These are phyloP conservation scores for Cladophialophora bantiana DNA, from an alignment of 2,329 filamentous ascomycete species.

Conservation along the genomic window DNA sequence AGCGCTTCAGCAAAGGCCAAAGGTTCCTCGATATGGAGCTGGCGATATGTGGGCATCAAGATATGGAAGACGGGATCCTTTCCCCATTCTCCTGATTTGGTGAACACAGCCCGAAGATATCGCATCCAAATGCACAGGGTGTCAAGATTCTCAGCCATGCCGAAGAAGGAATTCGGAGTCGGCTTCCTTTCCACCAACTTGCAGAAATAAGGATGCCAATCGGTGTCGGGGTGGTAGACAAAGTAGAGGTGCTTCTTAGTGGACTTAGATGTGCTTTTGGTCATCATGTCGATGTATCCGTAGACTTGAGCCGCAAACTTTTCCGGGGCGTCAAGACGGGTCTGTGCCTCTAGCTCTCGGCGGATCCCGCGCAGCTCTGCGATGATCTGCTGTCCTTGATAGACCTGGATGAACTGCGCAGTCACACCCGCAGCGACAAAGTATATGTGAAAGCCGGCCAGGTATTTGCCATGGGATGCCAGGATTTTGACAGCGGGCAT, in stretches of 20 bases:
- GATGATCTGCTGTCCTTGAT: neutral
- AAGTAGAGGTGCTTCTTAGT: neutral
- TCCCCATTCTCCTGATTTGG: neutral
- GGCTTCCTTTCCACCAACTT: neutral
- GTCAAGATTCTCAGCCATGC: neutral
- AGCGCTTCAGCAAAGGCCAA: neutral
- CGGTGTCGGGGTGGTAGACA: constrained; percentile 1
- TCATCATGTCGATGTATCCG: constrained; percentile 8
- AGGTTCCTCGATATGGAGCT: neutral
- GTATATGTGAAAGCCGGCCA: neutral
- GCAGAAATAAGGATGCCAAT: constrained; percentile 4
- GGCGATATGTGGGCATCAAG: neutral
- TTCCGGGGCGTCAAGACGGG: neutral
- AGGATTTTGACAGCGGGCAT: neutral
- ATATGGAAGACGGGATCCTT: neutral
- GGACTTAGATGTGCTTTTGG: neutral
- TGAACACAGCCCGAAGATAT: neutral
- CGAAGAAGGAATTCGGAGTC: neutral
- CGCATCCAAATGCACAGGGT: constrained; percentile 4
- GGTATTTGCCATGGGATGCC: constrained; percentile 2
- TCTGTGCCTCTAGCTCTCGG: neutral
- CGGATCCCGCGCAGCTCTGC: neutral
- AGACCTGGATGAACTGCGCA: neutral
- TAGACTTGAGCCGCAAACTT: neutral
- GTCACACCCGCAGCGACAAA: neutral